A percentile compares a stretch with the other conserved stretches of the same genome.
Conservation (phyloP, 2,329 filamentous ascomycete genomes). For the Cadophora gregata region DNA sequence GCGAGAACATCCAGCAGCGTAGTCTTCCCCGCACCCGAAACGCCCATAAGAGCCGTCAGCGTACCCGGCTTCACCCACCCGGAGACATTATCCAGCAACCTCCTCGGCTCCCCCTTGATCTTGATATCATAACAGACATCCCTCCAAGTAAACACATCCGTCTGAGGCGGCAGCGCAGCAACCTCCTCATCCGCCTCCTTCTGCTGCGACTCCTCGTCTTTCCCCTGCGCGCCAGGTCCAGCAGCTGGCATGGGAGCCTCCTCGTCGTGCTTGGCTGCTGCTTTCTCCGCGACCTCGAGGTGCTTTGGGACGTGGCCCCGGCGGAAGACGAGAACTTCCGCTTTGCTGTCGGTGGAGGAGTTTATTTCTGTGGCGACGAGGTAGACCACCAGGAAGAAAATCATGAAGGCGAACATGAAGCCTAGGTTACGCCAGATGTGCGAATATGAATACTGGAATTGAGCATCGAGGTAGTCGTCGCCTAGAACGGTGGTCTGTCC, state of each 20-base stretch:
- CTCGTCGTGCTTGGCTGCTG: constrained; percentile 39
- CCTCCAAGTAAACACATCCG: constrained; percentile 44
- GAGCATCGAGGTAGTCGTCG: constrained; percentile 59
- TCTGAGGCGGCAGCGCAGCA: constrained; percentile 40
- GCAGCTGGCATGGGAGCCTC: constrained; percentile 30
- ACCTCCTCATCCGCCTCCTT: constrained; percentile 37
- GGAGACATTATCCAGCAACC: constrained; percentile 72
- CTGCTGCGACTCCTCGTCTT: constrained; percentile 29
- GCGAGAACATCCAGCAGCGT: constrained; percentile 84
- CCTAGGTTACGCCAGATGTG: constrained; percentile 62
- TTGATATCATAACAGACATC: constrained; percentile 75
- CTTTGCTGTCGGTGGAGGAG: constrained; percentile 73
- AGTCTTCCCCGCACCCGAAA: constrained; percentile 84
- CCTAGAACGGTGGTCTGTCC: constrained; percentile 61
- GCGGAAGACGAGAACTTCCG: constrained; percentile 78
- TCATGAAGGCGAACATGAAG: constrained; percentile 69
- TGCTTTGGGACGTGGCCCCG: constrained; percentile 55
- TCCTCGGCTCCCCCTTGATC: constrained; percentile 67
- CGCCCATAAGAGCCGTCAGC: constrained; percentile 72
- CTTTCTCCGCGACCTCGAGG: constrained; percentile 47
- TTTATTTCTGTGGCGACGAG: constrained; percentile 68
- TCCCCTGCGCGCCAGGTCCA: constrained; percentile 19
- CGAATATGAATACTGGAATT: constrained; percentile 62
- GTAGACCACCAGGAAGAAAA: constrained; percentile 68
- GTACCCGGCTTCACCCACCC: constrained; percentile 79